These are phyloP conservation scores for Tolypocladium guangdongense DNA, from an alignment of 2,329 filamentous ascomycete species.

Conservation along the genomic window DNA sequence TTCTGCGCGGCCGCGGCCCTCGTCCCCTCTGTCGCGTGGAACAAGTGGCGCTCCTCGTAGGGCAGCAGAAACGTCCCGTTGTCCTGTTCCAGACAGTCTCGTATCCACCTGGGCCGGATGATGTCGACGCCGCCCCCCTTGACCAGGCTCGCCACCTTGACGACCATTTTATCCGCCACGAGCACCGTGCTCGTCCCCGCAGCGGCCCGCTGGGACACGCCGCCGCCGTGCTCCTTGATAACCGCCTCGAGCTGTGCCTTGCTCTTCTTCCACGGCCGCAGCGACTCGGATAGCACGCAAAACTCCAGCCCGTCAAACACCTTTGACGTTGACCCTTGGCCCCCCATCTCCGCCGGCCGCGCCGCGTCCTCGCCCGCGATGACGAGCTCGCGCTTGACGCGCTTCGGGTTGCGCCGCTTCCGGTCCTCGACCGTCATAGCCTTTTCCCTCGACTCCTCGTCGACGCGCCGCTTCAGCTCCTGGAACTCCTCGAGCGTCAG, in stretches of 20 bases:
- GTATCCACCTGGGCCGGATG: conserved; percentile 69
- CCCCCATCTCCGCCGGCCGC: conserved; percentile 22
- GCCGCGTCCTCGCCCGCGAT: conserved; percentile 57
- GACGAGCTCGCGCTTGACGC: conserved; percentile 55
- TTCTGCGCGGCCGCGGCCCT: conserved; percentile 45
- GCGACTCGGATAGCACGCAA: conserved; percentile 70
- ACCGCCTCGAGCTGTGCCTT: conserved; percentile 72
- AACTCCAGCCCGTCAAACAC: conserved; percentile 71
- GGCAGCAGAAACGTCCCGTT: conserved; percentile 49
- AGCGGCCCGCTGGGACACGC: conserved; percentile 61
- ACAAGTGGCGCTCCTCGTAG: conserved; percentile 54
- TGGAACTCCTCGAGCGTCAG: conserved; percentile 70
- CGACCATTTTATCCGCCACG: conserved; percentile 66
- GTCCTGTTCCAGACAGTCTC: conserved; percentile 61
- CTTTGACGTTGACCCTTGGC: conserved; percentile 35
- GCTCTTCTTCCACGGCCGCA: conserved; percentile 56
- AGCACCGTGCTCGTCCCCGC: conserved; percentile 54
- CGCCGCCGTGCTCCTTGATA: conserved; percentile 75
- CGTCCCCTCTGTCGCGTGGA: conserved; percentile 52
- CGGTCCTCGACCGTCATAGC: conserved; percentile 67
- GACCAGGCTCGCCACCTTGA: conserved; percentile 75
- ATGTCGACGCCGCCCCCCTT: conserved; percentile 63
- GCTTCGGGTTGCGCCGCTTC: conserved; percentile 41
- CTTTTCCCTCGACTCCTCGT: conserved; percentile 62
- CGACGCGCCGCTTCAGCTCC: conserved; percentile 55